Base-by-base conservation (phyloP, 768 basidiomycete species). In the Arthromyces matolae region DNA sequence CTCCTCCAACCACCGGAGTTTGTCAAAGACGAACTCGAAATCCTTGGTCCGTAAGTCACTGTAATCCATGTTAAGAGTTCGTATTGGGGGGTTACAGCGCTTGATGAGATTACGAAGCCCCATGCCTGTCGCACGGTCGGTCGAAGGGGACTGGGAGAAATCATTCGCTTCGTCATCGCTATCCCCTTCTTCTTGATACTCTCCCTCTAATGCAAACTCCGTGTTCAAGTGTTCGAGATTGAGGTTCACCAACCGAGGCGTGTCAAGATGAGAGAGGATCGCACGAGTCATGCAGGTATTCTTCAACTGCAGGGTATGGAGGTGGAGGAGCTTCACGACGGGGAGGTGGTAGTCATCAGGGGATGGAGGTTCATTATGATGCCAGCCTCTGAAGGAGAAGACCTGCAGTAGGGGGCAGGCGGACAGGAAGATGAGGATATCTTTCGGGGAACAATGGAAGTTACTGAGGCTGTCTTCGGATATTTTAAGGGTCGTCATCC, bases 11-110 rank as follows among this genome's bases (percentile, higher is more conserved):
- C 62, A 50, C 0, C 62, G 60, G 10, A 86, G 66, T 29, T 73
- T 69, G 47, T 80, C 77, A 53, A 89, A 89, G 39, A 81, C 69
- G 67, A 80, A 86, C 24, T 57, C 61, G 59, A 90, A 90, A 60
- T 90, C 88, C 66, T 88, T 89, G 25, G 86, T 89, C 36, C 86
- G 83, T 80, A 88, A 83, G 65, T 89, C 88, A 44, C 84, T 83
- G 55, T 82, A 85, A 57, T 89, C 83, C 87, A 90, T 89, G 59
- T 84, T 77, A 19, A 89, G 76, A 25, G 80, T 63, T 39, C 72
- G 72, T 32, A 90, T 66, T 12, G 84, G 84, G 2, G 88, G 88
- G 40, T 68, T 68, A 47, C 75, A 83, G 8, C 83, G 78, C 8
- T 65, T 58, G 25, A 89, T 73, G 45, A 90, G 75, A 36, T 68